These are phyloP conservation scores for Colletotrichum sp. DNA, from an alignment of 2,329 filamentous ascomycete genomes.

Conservation along the genomic window DNA sequence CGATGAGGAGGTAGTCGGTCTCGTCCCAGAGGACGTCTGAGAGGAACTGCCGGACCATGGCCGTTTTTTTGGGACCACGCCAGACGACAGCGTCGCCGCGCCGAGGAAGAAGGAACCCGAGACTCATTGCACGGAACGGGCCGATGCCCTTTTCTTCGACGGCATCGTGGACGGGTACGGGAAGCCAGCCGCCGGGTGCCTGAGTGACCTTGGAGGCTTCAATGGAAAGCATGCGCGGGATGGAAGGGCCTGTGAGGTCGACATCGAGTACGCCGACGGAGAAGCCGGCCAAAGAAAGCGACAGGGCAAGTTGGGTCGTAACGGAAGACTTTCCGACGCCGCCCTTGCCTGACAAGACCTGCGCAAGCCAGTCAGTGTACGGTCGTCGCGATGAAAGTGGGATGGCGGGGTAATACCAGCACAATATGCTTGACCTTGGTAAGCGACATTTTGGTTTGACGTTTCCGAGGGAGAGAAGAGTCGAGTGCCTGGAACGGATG, in stretches of 20 bases:
- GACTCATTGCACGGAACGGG: slow-evolving; percentile 82
- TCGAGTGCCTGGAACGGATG: neutral
- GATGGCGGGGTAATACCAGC: slow-evolving; percentile 57
- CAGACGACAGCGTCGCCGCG: slow-evolving; percentile 94
- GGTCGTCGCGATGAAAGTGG: neutral
- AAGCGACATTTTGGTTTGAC: slow-evolving; percentile 59
- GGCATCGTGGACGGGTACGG: slow-evolving; percentile 79
- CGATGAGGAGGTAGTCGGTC: slow-evolving; percentile 91
- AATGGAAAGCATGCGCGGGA: slow-evolving; percentile 91
- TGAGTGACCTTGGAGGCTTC: slow-evolving; percentile 90
- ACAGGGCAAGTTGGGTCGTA: slow-evolving; percentile 94
- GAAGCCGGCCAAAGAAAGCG: slow-evolving; percentile 82
- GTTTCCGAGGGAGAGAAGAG: neutral
- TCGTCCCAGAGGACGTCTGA: slow-evolving; percentile 88
- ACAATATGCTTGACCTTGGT: slow-evolving; percentile 78
- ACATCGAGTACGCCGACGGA: slow-evolving; percentile 95
- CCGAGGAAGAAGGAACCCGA: slow-evolving; percentile 86
- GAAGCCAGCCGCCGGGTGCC: slow-evolving; percentile 89
- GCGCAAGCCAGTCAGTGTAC: neutral
- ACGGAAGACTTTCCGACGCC: slow-evolving; percentile 97
- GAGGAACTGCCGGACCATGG: slow-evolving; percentile 97
- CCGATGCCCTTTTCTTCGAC: slow-evolving; percentile 59
- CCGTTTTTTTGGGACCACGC: slow-evolving; percentile 98
- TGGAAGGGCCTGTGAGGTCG: slow-evolving; percentile 94
- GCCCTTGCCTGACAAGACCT: slow-evolving; percentile 93